Conservation (phyloP, 2,329 filamentous ascomycete genomes). For the Aspergillus candidus region DNA sequence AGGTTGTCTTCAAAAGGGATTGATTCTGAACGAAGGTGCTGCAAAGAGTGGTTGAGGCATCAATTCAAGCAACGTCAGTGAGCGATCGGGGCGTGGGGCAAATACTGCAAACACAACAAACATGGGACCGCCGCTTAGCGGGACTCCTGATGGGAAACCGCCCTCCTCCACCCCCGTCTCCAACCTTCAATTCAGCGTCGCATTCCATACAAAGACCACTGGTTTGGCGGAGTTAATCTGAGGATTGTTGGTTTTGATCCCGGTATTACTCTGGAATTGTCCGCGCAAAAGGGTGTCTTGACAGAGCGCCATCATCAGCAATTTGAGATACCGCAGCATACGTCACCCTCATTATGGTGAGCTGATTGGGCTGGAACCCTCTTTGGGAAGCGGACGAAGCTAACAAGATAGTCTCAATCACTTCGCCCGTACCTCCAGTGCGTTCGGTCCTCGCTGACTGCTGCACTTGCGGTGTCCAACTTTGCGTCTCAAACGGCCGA, state of each 20-base stretch:
- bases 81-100: conserved; percentile 17
- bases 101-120: conserved; percentile 30
- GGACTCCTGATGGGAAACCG: conserved; percentile 13
- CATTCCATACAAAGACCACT: background rate
- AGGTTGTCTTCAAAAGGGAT: conserved; percentile 2
- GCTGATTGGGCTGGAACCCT: conserved; percentile 7
- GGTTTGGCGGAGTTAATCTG: background rate
- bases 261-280: too few species aligned
- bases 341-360: conserved; percentile 25
- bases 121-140: conserved; percentile 14
- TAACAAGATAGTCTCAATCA: conserved; percentile 70
- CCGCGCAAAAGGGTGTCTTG: background rate
- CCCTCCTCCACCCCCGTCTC: conserved; percentile 5
- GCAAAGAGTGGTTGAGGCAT: conserved; percentile 12
- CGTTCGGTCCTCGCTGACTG: conserved; percentile 88
- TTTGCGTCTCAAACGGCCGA: conserved; percentile 96
- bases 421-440: conserved; percentile 93
- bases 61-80: conserved; percentile 11
- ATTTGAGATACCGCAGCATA: conserved; percentile 6
- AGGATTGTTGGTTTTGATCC: background rate
- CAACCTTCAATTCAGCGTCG: background rate
- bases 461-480: conserved; percentile 88
- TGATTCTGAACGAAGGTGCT: conserved; percentile 1
- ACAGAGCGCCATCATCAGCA: background rate
- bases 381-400: background rate